Base-by-base conservation (phyloP, 805 yeast genomes). In the Lipomyces anomalus region DNA sequence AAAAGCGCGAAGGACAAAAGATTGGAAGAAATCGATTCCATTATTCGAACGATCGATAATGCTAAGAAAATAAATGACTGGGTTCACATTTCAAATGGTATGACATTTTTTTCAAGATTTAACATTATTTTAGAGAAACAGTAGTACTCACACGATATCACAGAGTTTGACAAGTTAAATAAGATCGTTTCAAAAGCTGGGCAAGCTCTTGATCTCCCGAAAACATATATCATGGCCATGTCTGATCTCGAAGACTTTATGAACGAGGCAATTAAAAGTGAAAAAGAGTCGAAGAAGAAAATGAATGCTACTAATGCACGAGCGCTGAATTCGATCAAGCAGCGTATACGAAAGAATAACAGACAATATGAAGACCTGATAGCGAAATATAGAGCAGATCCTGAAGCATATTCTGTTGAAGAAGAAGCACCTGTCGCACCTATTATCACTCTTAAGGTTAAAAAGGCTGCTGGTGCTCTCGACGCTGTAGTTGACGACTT, bases 1-100 rank as follows among this genome's bases (percentile, higher is more conserved):
- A 89, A 86, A 70, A 80, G 92, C 47, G 95, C 97, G 43, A 86
- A 83, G 69, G 97, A 89, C 55, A 92, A 90, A 71, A 74, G 88
- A 50, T 65, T 88, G 57, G 97, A 88, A 62, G 98, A 92, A 65
- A 76, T 92, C 69, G 80, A 77, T 57, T 72, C 72, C 22, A 67
- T 76, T 28, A 76, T 82, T 57, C 81, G 78, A 59, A 73, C 78
- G 42, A 78, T 88, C 59, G 88, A 82, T 61, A 74, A 75, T 48
- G 79, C 81, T 41, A 79, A 78, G 59, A 75, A 76, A 67, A 74
- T 75, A 55, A 78, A 78, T 60, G 90, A 85, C 67, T 90, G 96
- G 95, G 74, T 80, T 44, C 70, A 75, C 34, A 82, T 84, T 37
- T 75, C 82, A 42, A 67, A 71, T 38, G 58, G 57, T 53, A 22